Base-by-base conservation (phyloP, 192 early-diverging fungal species). In the Coemansia reversa region DNA sequence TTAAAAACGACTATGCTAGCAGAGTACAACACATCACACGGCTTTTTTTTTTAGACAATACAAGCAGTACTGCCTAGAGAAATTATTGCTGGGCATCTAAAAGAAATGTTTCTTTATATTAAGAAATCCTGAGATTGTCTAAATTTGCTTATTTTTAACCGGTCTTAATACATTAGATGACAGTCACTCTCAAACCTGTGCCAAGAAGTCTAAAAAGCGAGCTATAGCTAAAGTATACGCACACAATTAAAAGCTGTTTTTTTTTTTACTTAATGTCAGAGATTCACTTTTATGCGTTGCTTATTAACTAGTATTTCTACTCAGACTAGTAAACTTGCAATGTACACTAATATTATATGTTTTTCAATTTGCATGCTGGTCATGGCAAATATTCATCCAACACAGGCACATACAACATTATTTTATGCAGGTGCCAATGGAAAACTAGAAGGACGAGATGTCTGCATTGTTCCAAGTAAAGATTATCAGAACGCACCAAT, bases 351-450 rank as follows among this genome's bases (percentile, higher is more conserved):
- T 39, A 39, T 39, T 39, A 4, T 45, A 45, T 45, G 14, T 11
- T 16, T 45, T 45, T 2, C 14, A 14, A 14, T 16, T 14, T 45
- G 39, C 12, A 14, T 45, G 39, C 39, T 45, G 39, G 39, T 12
- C 39, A 45, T 45, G 39, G 9, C 39, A 16, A 16, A 45, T 45
- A 45, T 45, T 16, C 3, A 45, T 45, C 14, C 16, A 45, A 25
- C 24, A 28, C 35, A 60, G 8, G 65, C 57, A 5, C 65, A 67
- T 27, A 67, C 65, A 27, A 39, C 55, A 2, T 48, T 67, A 18
- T 67, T 51, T 23, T 58, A 67, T 12, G 65, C 51, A 7, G 65
- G 65, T 4, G 49, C 50, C 25, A 53, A 60, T 22, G 58, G 58
- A 2, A 7, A 49, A 47, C 12, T 54, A 2, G 51, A 45, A 5